Evolutionary conservation across 371 early-diverging fungal species (phyloP).

Genomic region (Batrachochytrium dendrobatidis): DNA sequence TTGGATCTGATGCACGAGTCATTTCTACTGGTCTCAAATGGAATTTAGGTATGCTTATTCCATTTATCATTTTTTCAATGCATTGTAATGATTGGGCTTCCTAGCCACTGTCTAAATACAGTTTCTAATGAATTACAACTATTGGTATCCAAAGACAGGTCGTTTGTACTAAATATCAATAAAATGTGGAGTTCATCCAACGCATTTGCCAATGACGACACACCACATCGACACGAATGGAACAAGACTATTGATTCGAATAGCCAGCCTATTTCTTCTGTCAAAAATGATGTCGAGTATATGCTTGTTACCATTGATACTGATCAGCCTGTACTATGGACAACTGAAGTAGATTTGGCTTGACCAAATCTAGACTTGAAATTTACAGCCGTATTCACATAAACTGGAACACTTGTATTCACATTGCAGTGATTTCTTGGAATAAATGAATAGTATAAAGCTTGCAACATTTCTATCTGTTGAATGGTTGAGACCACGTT

Average conservation of each 20-base stretch:
- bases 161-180: constrained; percentile 57
- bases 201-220: constrained; percentile 39
- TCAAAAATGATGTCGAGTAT: background rate
- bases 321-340: constrained; percentile 68
- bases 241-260: too few species aligned
- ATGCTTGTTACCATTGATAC: constrained; percentile 49
- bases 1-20: constrained; percentile 55
- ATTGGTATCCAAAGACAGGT: background rate
- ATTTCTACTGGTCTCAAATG: constrained; percentile 75
- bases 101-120: background rate
- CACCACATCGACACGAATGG: constrained; percentile 19
- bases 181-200: constrained; percentile 75
- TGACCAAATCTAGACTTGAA: background rate
- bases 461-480: too few species aligned
- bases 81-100: background rate
- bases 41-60: constrained; percentile 61
- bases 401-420: too few species aligned
- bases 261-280: background rate
- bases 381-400: background rate
- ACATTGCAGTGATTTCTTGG: too few species aligned
- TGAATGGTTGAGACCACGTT: too few species aligned
- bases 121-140: background rate
- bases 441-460: too few species aligned
- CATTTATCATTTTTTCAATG: background rate
- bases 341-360: constrained; percentile 46